These are phyloP conservation scores for Sporothrix dimorphospora DNA, from an alignment of 2,329 filamentous ascomycete genomes.

Conservation along the genomic window DNA sequence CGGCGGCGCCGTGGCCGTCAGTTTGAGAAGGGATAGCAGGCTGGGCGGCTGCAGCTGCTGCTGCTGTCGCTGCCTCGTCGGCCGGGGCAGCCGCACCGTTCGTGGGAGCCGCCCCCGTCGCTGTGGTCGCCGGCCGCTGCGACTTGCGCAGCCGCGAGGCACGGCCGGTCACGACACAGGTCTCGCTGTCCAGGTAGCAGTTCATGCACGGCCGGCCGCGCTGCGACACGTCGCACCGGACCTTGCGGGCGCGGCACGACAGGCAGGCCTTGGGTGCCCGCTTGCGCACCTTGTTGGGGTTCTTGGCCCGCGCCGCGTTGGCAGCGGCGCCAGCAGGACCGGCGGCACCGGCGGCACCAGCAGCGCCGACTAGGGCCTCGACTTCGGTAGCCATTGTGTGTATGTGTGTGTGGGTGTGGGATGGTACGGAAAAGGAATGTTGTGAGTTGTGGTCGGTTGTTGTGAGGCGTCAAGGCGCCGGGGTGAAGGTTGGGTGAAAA, in stretches of 20 bases:
- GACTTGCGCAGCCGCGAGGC: conserved; percentile 30
- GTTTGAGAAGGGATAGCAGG: not conserved
- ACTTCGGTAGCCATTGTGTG: not conserved
- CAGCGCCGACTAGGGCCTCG: not conserved
- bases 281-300: conserved; percentile 52
- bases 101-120: not conserved
- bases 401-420: not conserved
- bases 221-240: conserved; percentile 53
- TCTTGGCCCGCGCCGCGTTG: conserved; percentile 47
- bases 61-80: not conserved
- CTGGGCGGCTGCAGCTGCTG: not conserved
- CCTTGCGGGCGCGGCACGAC: conserved; percentile 55
- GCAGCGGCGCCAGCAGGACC: conserved; percentile 32
- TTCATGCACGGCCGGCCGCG: conserved; percentile 56
- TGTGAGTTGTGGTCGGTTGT: not conserved
- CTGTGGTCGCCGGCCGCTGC: not conserved
- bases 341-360: not conserved
- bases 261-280: conserved; percentile 55
- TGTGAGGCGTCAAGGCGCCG: not conserved
- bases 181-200: conserved; percentile 55
- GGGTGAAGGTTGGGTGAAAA: not conserved
- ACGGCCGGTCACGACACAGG: conserved; percentile 37
- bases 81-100: not conserved
- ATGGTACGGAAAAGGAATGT: not conserved
- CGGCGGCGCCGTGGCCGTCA: not conserved